Conservation (phyloP, 768 basidiomycete genomes). For the Collybia sordida region DNA sequence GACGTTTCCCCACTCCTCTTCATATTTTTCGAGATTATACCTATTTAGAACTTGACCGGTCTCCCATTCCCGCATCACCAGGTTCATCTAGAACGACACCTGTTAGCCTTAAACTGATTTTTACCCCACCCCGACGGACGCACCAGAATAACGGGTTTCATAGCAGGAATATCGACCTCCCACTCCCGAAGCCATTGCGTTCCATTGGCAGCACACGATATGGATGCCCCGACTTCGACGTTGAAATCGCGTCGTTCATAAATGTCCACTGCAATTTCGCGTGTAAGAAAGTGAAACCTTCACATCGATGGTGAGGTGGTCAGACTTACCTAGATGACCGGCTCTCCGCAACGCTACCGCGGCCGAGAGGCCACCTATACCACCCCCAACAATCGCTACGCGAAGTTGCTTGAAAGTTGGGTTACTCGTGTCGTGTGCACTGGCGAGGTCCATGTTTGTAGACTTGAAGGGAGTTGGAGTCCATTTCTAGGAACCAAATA, state of each 20-base stretch:
- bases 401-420: conserved; percentile 12
- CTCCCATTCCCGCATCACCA: conserved; percentile 33
- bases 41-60: conserved; percentile 27
- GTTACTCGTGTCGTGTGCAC: too few relatives aligned
- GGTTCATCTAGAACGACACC: conserved; percentile 15
- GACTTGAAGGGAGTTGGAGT: too few relatives aligned
- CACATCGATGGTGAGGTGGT: not conserved
- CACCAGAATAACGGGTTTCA: conserved; percentile 27
- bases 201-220: conserved; percentile 32
- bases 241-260: conserved; percentile 28
- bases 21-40: conserved; percentile 28
- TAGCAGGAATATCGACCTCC: conserved; percentile 27
- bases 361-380: conserved; percentile 16
- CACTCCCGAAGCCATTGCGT: conserved; percentile 32
- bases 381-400: conserved; percentile 19
- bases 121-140: not conserved
- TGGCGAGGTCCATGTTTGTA: too few relatives aligned
- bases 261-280: conserved; percentile 19
- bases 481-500: too few relatives aligned
- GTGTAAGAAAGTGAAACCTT: conserved; percentile 1
- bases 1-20: conserved; percentile 27
- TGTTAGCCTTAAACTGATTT: not conserved
- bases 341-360: conserved; percentile 27
- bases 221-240: conserved; percentile 31
- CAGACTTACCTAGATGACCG: conserved; percentile 20